Base-by-base conservation (phyloP, 129 eudicot species). In the Lactuca sativa region DNA sequence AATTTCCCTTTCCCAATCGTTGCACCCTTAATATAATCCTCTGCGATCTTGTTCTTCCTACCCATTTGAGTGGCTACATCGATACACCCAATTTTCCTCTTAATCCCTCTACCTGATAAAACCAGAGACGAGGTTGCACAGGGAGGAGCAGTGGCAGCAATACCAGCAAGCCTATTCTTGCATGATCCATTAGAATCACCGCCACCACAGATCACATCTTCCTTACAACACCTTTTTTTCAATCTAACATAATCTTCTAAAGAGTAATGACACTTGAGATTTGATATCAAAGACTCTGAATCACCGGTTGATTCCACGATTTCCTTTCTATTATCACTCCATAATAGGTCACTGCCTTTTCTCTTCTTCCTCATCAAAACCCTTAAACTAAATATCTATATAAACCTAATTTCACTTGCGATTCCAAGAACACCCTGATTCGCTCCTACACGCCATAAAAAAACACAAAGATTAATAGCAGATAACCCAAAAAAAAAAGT, bases 291-390 rank as follows among this genome's bases (percentile, higher is more conserved):
- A 1, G 83, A 77, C 73, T 71, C 81, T 1, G 83, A 77, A 72
- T 77, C 82, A 32, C 82, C 79, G 4, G 83, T 72, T 7, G 86
- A 78, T 66, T 88, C 86, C 16, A 66, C 74, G 36, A 64, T 49
- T 9, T 72, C 79, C 9, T 77, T 61, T 41, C 58, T 59, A 14
- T 73, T 66, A n/a, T 62, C 75, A 58, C 56, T 60, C 34, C 76
- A 65, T 56, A 76, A 49, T 31, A 80, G 58, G 49, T 85, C 91
- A 61, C 89, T 73, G 5, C 97, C 97, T 76, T 90, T 90, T 64
- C 97, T 76, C 83, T 90, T 90, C 85, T 85, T 90, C 86, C 83
- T 84, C 93, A 82, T 84, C 68, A 79, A 75, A 31, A 62, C 56
- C 51, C 8, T 8, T 31, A 4, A 17, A 9, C 40, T 33, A 55